Conservation (phyloP, 2,329 filamentous ascomycete species). For the Whalleya microplaca region DNA sequence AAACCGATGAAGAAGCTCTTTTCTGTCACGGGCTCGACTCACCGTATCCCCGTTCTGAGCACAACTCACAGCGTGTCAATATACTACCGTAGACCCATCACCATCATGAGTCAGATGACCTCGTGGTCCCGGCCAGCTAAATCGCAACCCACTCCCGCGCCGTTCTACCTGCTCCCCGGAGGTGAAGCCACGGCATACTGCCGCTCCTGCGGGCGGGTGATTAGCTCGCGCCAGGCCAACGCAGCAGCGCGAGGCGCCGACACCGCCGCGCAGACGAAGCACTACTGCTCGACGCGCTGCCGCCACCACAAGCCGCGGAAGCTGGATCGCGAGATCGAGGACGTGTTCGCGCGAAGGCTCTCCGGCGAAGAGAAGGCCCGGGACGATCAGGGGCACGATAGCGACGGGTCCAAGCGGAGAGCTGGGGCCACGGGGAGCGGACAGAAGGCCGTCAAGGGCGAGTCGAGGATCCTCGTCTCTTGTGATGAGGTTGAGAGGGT, state of each 20-base stretch:
- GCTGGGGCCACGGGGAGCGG: too few relatives aligned
- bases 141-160: slow-evolving; percentile 50
- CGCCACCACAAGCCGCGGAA: slow-evolving; percentile 53
- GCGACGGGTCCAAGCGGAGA: too few relatives aligned
- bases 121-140: slow-evolving; percentile 46
- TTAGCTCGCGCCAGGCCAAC: slow-evolving; percentile 44
- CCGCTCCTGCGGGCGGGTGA: slow-evolving; percentile 59
- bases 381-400: too few relatives aligned
- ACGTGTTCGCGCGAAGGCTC: slow-evolving; percentile 47
- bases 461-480: too few relatives aligned
- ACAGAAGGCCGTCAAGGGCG: too few relatives aligned
- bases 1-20: neutral
- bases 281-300: slow-evolving; percentile 63
- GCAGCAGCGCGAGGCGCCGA: slow-evolving; percentile 33
- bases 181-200: slow-evolving; percentile 58
- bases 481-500: slow-evolving; percentile 52
- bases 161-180: slow-evolving; percentile 54
- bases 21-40: neutral
- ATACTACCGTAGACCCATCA: neutral
- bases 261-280: slow-evolving; percentile 14
- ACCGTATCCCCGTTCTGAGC: neutral
- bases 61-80: neutral
- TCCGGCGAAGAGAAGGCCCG: too few relatives aligned
- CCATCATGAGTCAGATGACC: slow-evolving; percentile 47
- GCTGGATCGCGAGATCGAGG: slow-evolving; percentile 57